Percentiles rank a stretch among this genome's conserved stretches.
Evolutionary conservation across 176 grass and related monocot species (phyloP).

Genomic region (Oryza meyeriana): DNA sequence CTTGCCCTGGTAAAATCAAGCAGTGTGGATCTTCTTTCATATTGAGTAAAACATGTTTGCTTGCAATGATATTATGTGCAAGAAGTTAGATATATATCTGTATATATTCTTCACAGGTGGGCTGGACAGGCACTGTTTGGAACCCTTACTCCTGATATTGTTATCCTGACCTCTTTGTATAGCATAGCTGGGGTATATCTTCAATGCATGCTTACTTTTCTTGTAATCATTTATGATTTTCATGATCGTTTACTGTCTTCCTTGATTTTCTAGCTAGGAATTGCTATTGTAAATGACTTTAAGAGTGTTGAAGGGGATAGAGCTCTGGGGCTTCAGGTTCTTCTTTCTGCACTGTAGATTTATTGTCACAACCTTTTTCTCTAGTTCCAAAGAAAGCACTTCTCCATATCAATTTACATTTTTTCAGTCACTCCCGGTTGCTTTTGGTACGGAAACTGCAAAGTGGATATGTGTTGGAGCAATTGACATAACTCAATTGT

Average conservation of each 20-base stretch:
- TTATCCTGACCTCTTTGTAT: slow-evolving; percentile 87
- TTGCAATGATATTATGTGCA: slow-evolving; percentile 17
- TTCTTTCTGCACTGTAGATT: slow-evolving; percentile 22
- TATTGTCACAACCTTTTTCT: background rate
- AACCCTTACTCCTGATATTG: slow-evolving; percentile 89
- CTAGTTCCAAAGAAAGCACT: background rate
- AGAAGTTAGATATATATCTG: slow-evolving; percentile 18
- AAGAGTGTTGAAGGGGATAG: slow-evolving; percentile 79
- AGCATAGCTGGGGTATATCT: slow-evolving; percentile 84
- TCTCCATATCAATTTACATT: slow-evolving; percentile 13
- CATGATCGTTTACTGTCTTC: slow-evolving; percentile 12
- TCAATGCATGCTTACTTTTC: slow-evolving; percentile 21
- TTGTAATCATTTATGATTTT: slow-evolving; percentile 8
- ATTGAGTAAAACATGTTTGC: slow-evolving; percentile 5
- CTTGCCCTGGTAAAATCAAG: slow-evolving; percentile 70
- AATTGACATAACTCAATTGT: slow-evolving; percentile 95
- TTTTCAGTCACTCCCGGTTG: slow-evolving; percentile 90
- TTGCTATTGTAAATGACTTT: slow-evolving; percentile 82
- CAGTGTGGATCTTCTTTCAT: slow-evolving; percentile 11
- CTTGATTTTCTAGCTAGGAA: slow-evolving; percentile 49
- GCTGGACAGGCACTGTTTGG: slow-evolving; percentile 96
- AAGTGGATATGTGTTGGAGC: slow-evolving; percentile 99
- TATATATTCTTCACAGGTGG: slow-evolving; percentile 64
- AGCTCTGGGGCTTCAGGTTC: slow-evolving; percentile 65
- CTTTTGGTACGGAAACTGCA: slow-evolving; percentile 87